These are phyloP conservation scores for Cynara cardunculus DNA, from an alignment of 129 eudicot genomes.

Conservation along the genomic window DNA sequence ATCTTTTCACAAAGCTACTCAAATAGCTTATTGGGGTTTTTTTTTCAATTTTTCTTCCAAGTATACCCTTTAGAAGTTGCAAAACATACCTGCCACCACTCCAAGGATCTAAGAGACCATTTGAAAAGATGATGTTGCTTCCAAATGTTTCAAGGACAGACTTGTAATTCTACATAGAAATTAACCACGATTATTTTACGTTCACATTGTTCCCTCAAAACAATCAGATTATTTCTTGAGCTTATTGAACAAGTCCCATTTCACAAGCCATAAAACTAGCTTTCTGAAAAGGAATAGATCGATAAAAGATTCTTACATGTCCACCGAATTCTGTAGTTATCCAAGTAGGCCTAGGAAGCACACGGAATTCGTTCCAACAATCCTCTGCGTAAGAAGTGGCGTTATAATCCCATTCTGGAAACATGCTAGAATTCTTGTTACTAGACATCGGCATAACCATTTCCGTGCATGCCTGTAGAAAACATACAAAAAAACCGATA, in stretches of 20 bases:
- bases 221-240: background rate
- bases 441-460: constrained; percentile 93
- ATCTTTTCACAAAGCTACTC: background rate
- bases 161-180: constrained; percentile 48
- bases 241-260: background rate
- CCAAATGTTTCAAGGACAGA: constrained; percentile 47
- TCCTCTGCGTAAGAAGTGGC: constrained; percentile 41
- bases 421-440: constrained; percentile 64
- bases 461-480: constrained; percentile 85
- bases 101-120: constrained; percentile 82
- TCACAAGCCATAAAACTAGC: background rate
- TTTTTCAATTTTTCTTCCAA: background rate
- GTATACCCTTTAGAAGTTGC: background rate
- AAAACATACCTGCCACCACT: constrained; percentile 69
- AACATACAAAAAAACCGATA: background rate
- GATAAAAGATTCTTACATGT: constrained; percentile 44
- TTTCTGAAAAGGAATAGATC: background rate
- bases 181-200: constrained; percentile 1
- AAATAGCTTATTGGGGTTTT: background rate
- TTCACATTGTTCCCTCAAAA: background rate
- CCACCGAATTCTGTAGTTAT: constrained; percentile 92
- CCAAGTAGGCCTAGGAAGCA: constrained; percentile 79
- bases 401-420: constrained; percentile 53
- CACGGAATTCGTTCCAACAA: constrained; percentile 55
- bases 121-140: constrained; percentile 81